These are phyloP conservation scores for Chenopodium suecicum DNA, from an alignment of 148 eudicot species.

Conservation along the genomic window DNA sequence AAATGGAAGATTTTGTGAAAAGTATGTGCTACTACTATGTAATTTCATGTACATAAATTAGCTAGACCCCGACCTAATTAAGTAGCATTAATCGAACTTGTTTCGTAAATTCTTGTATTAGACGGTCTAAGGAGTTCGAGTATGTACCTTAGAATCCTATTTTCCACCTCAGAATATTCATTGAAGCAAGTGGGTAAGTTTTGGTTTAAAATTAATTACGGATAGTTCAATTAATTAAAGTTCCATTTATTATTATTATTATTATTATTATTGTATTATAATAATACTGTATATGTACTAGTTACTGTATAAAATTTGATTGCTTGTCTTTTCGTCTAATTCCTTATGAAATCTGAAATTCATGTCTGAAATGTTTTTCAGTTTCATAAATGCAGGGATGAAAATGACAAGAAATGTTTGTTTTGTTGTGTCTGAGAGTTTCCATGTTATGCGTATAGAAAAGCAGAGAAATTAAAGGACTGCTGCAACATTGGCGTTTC, in stretches of 20 bases:
- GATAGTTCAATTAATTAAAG: conserved; percentile 31
- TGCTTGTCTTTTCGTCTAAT: not conserved
- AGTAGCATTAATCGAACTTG: not conserved
- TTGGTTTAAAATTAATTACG: conserved; percentile 15
- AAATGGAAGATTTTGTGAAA: not conserved
- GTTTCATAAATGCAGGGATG: not conserved
- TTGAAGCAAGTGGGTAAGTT: conserved; percentile 27
- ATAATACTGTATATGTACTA: too few relatives aligned
- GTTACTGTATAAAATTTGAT: too few relatives aligned
- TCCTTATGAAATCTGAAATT: not conserved
- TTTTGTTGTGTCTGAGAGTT: not conserved
- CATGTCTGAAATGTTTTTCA: not conserved
- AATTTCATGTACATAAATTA: conserved; percentile 8
- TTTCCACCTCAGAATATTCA: conserved; percentile 2
- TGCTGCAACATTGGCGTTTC: too few relatives aligned
- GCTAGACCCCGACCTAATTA: too few relatives aligned
- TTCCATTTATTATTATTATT: conserved; percentile 22
- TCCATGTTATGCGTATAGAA: too few relatives aligned
- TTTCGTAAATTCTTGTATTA: not conserved
- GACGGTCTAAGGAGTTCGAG: not conserved
- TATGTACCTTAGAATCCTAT: not conserved
- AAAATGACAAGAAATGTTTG: not conserved
- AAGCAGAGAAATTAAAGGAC: too few relatives aligned
- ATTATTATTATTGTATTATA: too few relatives aligned
- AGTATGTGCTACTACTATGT: not conserved